Conservation (phyloP, 768 basidiomycete genomes). For the Leccinum disarticulatum region DNA sequence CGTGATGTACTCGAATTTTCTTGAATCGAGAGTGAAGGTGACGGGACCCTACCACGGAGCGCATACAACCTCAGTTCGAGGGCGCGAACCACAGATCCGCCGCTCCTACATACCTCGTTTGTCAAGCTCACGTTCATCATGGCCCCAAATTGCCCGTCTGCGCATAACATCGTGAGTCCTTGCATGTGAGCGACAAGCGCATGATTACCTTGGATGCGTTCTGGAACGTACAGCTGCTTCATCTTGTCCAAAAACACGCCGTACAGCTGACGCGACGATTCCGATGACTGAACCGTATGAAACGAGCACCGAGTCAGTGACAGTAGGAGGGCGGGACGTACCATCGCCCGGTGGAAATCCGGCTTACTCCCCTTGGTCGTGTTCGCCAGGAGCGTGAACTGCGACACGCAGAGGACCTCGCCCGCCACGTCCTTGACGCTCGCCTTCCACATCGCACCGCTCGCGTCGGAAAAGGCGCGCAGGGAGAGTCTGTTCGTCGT, state of each 20-base stretch:
- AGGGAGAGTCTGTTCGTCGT: slow-evolving; percentile 56
- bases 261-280: slow-evolving; percentile 69
- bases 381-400: slow-evolving; percentile 88
- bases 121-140: slow-evolving; percentile 92
- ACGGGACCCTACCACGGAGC: slow-evolving; percentile 64
- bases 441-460: slow-evolving; percentile 78
- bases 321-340: slow-evolving; percentile 33
- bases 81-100: neutral
- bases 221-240: slow-evolving; percentile 61
- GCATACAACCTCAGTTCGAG: slow-evolving; percentile 1
- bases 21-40: slow-evolving; percentile 81
- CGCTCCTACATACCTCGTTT: slow-evolving; percentile 66
- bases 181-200: neutral
- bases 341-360: slow-evolving; percentile 94
- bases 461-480: slow-evolving; percentile 66
- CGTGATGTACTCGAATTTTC: slow-evolving; percentile 69
- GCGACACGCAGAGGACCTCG: slow-evolving; percentile 91
- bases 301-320: neutral
- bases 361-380: slow-evolving; percentile 87
- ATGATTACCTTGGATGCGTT: slow-evolving; percentile 72
- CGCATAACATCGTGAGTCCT: neutral
- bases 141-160: slow-evolving; percentile 92
- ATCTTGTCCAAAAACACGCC: slow-evolving; percentile 69
- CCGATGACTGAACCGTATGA: slow-evolving; percentile 43
- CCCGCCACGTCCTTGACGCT: slow-evolving; percentile 87